These are phyloP conservation scores for Aspergillus homomorphus DNA, from an alignment of 495 filamentous ascomycete genomes.

Conservation along the genomic window DNA sequence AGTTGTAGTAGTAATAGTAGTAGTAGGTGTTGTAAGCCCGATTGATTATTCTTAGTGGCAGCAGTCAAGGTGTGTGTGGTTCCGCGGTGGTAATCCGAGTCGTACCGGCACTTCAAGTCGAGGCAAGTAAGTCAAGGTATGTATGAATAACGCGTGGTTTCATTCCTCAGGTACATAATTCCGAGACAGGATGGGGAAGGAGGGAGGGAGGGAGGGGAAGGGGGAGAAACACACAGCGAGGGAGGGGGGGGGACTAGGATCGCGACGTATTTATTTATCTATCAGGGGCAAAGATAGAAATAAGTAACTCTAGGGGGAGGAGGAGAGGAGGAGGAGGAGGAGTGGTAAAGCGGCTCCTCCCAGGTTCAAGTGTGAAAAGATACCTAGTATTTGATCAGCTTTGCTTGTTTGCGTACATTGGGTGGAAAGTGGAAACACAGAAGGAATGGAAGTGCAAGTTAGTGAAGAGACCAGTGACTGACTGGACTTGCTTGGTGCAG, in stretches of 20 bases:
- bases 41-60: background rate
- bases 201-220: background rate
- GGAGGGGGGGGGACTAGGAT: background rate
- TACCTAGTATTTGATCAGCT: too few species aligned
- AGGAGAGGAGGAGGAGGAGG: too few species aligned
- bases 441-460: slow-evolving; percentile 2
- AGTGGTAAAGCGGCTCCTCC: too few species aligned
- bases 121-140: slow-evolving; percentile 23
- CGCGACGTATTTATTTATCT: background rate
- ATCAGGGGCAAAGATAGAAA: background rate
- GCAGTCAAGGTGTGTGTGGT: background rate
- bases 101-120: background rate
- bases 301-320: too few species aligned
- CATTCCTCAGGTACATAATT: slow-evolving; percentile 25
- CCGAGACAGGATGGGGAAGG: background rate
- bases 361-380: too few species aligned
- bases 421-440: slow-evolving; percentile 6
- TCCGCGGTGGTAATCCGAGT: background rate
- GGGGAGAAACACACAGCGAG: background rate
- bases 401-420: background rate
- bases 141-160: slow-evolving; percentile 34
- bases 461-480: background rate
- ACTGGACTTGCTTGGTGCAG: slow-evolving; percentile 1
- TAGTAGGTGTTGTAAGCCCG: background rate
- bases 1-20: slow-evolving; percentile 3